phyloP scores from a whole-genome alignment of 2,329 filamentous ascomycete species.

The Cadophora gregata region DNA sequence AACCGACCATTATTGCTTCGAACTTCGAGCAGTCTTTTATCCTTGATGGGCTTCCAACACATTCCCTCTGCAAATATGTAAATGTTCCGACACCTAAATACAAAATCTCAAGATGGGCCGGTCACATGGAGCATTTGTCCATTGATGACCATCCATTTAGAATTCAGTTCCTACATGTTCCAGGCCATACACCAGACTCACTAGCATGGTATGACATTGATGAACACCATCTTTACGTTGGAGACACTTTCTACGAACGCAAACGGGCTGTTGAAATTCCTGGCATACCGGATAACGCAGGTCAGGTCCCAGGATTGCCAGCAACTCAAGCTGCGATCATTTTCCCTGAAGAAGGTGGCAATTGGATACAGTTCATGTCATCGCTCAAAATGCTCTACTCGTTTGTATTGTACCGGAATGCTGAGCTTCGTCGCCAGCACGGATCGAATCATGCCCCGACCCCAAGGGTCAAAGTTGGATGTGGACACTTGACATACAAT shows the following conservation, averaged over 20 bases:
- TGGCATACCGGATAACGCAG: conserved; percentile 36
- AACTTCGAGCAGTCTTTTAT: conserved; percentile 49
- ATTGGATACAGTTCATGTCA: conserved; percentile 47
- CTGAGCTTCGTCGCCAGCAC: conserved; percentile 33
- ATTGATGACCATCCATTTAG: conserved; percentile 40
- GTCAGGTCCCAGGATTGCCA: conserved; percentile 30
- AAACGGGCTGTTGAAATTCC: conserved; percentile 39
- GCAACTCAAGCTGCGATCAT: conserved; percentile 44
- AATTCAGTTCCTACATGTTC: conserved; percentile 52
- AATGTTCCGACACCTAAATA: conserved; percentile 48
- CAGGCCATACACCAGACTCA: conserved; percentile 54
- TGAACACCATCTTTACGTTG: conserved; percentile 52
- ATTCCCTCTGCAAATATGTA: conserved; percentile 50
- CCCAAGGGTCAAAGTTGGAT: conserved; percentile 41
- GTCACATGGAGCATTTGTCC: conserved; percentile 45
- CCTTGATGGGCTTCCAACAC: conserved; percentile 46
- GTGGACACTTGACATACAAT: conserved; percentile 47
- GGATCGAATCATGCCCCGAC: conserved; percentile 31
- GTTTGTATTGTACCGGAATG: conserved; percentile 46
- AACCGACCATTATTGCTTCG: conserved; percentile 44
- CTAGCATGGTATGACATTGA: conserved; percentile 52
- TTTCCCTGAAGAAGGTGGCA: conserved; percentile 48
- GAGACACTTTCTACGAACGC: conserved; percentile 53
- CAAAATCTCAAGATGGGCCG: conserved; percentile 49
- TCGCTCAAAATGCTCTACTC: conserved; percentile 46